These are phyloP conservation scores for Euphrasia confusa DNA, from an alignment of 257 asterid species.

Conservation along the genomic window DNA sequence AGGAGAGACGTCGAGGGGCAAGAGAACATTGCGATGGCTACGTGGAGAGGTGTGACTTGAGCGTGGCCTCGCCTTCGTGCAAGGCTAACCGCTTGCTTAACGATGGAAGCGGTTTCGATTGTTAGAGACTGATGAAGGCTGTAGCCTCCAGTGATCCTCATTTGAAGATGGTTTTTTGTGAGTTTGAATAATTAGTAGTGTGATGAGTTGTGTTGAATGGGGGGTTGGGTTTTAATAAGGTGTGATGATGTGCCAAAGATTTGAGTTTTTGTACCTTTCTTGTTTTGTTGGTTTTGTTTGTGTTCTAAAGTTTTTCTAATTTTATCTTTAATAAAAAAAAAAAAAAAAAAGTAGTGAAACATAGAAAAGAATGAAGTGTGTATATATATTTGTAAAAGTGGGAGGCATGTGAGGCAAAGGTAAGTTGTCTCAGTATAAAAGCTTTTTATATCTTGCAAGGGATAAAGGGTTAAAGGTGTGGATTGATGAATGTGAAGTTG, in stretches of 20 bases:
- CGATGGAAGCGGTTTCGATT: conserved; percentile 57
- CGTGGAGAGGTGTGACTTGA: conserved; percentile 93
- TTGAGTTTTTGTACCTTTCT: background rate
- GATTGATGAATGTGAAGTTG: background rate
- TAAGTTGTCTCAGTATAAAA: background rate
- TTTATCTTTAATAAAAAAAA: background rate
- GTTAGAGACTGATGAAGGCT: conserved; percentile 86
- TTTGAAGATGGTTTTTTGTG: conserved; percentile 5
- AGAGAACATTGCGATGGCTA: conserved; percentile 77
- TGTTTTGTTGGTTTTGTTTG: conserved; percentile 3
- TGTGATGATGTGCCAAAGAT: background rate
- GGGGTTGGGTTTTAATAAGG: background rate
- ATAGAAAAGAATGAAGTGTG: background rate
- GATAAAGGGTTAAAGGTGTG: background rate
- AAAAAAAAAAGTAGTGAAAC: no score
- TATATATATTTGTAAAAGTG: background rate
- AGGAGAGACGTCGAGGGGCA: conserved; percentile 47
- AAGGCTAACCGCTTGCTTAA: conserved; percentile 68
- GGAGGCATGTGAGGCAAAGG: background rate
- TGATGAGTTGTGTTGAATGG: background rate
- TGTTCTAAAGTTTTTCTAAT: background rate
- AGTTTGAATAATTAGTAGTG: no score
- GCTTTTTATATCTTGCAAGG: background rate
- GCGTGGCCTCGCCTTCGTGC: conserved; percentile 92
- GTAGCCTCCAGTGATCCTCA: conserved; percentile 80